phyloP scores from a whole-genome alignment of 306 rosid species.

The Dalbergia cultrata region DNA sequence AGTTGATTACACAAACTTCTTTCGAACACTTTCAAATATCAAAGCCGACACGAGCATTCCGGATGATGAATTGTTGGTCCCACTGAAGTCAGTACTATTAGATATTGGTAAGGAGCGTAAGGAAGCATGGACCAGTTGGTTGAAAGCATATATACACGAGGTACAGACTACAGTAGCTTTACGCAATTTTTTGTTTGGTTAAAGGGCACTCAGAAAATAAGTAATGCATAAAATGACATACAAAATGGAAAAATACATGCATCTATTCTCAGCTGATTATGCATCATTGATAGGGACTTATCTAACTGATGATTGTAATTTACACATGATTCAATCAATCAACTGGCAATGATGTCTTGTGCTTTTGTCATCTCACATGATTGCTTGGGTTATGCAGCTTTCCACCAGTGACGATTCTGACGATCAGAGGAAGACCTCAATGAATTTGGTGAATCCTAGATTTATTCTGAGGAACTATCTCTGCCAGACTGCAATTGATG shows the following conservation, averaged over 20 bases:
- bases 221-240: neutral
- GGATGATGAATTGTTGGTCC: slow-evolving; percentile 82
- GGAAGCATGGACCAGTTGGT: slow-evolving; percentile 96
- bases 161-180: slow-evolving; percentile 49
- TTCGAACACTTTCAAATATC: slow-evolving; percentile 80
- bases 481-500: slow-evolving; percentile 96
- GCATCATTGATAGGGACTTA: slow-evolving; percentile 6
- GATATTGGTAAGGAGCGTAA: slow-evolving; percentile 98
- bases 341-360: slow-evolving; percentile 7
- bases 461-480: slow-evolving; percentile 91
- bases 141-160: slow-evolving; percentile 83
- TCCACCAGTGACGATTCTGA: slow-evolving; percentile 77
- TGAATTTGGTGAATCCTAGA: slow-evolving; percentile 91
- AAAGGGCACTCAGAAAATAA: neutral
- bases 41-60: slow-evolving; percentile 84
- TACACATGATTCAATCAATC: neutral
- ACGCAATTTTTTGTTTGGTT: slow-evolving; percentile 26
- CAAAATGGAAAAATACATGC: neutral
- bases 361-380: slow-evolving; percentile 30
- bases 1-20: slow-evolving; percentile 97
- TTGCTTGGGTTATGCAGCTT: slow-evolving; percentile 66
- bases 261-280: slow-evolving; percentile 12
- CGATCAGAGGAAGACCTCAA: slow-evolving; percentile 80
- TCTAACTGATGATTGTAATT: slow-evolving; percentile 6
- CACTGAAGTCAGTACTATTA: slow-evolving; percentile 85